phyloP scores from a whole-genome alignment of 2,329 filamentous ascomycete genomes.

The Botryotinia convoluta region DNA sequence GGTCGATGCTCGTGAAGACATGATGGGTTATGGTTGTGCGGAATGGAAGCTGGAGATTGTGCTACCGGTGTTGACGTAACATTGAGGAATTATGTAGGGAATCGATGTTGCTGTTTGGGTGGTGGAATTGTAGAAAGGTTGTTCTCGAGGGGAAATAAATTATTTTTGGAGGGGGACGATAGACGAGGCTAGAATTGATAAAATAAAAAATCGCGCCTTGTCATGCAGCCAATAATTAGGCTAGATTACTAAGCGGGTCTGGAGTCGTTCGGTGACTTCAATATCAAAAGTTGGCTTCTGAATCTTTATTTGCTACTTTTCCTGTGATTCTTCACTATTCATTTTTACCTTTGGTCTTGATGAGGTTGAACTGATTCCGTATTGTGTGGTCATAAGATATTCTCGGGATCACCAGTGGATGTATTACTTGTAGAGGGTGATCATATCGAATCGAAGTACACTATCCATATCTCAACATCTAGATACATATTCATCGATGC shows the following conservation, averaged over 20 bases:
- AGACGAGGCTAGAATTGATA: conserved; percentile 15
- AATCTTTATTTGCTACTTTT: too few species aligned
- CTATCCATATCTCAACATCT: not conserved
- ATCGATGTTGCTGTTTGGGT: not conserved
- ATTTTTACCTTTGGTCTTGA: too few species aligned
- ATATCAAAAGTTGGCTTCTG: not conserved
- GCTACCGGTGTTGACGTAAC: conserved; percentile 28
- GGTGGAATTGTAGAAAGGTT: not conserved
- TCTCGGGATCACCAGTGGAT: not conserved
- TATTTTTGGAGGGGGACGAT: conserved; percentile 19
- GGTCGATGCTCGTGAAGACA: conserved; percentile 12
- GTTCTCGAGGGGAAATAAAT: conserved; percentile 13
- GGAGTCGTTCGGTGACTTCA: not conserved
- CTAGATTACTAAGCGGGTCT: conserved; percentile 9
- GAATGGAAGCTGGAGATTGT: conserved; percentile 20
- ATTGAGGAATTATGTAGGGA: conserved; percentile 23
- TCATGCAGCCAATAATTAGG: not conserved
- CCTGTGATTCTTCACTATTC: not conserved
- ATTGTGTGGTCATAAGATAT: not conserved
- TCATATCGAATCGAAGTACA: not conserved
- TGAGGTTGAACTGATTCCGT: not conserved
- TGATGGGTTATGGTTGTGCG: not conserved
- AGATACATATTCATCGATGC: not conserved
- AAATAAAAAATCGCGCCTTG: conserved; percentile 7
- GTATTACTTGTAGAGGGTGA: not conserved